Conservation (phyloP, 2,329 filamentous ascomycete species). For the Ustilaginoidea virens region DNA sequence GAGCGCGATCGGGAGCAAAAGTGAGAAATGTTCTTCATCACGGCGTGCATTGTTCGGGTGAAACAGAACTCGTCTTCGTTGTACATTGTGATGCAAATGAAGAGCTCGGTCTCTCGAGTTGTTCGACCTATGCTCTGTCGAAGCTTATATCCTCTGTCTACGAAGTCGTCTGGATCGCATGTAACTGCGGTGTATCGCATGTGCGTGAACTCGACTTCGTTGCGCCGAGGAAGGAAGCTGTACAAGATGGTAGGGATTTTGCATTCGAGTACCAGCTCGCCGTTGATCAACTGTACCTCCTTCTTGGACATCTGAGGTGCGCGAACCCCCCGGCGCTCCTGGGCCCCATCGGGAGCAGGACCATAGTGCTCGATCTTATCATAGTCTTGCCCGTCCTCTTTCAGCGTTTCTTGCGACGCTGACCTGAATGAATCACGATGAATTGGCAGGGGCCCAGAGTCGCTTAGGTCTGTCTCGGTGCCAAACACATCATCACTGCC, state of each 20-base stretch:
- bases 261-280: constrained; percentile 92
- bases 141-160: constrained; percentile 75
- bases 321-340: constrained; percentile 75
- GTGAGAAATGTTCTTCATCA: constrained; percentile 96
- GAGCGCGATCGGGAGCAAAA: constrained; percentile 89
- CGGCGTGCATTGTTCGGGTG: constrained; percentile 93
- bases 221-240: constrained; percentile 84
- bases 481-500: constrained; percentile 62
- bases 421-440: constrained; percentile 41
- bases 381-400: constrained; percentile 25
- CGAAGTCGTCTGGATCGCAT: constrained; percentile 90
- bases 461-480: constrained; percentile 37
- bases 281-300: constrained; percentile 92
- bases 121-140: constrained; percentile 80
- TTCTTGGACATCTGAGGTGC: constrained; percentile 81
- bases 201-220: constrained; percentile 93
- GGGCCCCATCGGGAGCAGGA: constrained; percentile 71
- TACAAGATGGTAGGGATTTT: constrained; percentile 98
- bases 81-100: constrained; percentile 98
- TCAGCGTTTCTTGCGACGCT: constrained; percentile 37
- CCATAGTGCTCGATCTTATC: constrained; percentile 69
- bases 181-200: constrained; percentile 99
- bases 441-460: constrained; percentile 33
- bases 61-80: constrained; percentile 97
- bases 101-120: constrained; percentile 78